Evolutionary conservation across 2,329 filamentous ascomycete species (phyloP).

Genomic region (Penicillium occitanis): DNA sequence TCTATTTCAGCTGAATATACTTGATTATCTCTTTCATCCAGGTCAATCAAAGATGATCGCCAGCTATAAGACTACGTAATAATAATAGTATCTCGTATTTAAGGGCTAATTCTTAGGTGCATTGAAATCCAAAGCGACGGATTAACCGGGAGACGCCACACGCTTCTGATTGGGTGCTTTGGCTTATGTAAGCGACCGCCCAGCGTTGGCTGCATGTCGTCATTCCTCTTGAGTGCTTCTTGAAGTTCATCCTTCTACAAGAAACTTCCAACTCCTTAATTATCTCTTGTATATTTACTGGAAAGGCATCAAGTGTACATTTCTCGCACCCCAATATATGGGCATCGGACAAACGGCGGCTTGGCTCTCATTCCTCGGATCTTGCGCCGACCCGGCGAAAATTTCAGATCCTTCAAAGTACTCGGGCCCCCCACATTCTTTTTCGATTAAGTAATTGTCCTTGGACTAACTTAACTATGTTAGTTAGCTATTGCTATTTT

Average conservation of each 20-base stretch:
- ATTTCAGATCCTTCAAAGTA: slow-evolving; percentile 2
- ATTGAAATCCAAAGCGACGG: not conserved
- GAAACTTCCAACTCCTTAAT: not conserved
- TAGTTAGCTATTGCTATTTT: not conserved
- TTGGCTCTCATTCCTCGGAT: slow-evolving; percentile 1
- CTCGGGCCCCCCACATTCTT: slow-evolving; percentile 10
- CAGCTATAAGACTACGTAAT: too few relatives aligned
- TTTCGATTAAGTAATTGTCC: not conserved
- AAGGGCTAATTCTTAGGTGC: not conserved
- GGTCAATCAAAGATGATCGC: not conserved
- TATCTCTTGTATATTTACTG: not conserved
- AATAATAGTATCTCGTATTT: not conserved
- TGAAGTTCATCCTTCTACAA: not conserved
- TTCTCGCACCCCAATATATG: not conserved
- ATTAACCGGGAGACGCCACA: not conserved
- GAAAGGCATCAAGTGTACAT: not conserved
- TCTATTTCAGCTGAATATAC: slow-evolving; percentile 13
- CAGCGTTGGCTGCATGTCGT: slow-evolving; percentile 1
- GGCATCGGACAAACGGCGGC: not conserved
- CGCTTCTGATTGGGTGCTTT: slow-evolving; percentile 4
- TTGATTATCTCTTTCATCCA: not conserved
- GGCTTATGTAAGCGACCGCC: slow-evolving; percentile 1
- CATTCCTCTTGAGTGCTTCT: not conserved
- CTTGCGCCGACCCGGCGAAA: slow-evolving; percentile 4
- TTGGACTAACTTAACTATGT: not conserved